A percentile compares a stretch with the other conserved stretches of the same genome.
Evolutionary conservation across 345 rosid genomes (phyloP).

Genomic region (Syzygium oleosum): DNA sequence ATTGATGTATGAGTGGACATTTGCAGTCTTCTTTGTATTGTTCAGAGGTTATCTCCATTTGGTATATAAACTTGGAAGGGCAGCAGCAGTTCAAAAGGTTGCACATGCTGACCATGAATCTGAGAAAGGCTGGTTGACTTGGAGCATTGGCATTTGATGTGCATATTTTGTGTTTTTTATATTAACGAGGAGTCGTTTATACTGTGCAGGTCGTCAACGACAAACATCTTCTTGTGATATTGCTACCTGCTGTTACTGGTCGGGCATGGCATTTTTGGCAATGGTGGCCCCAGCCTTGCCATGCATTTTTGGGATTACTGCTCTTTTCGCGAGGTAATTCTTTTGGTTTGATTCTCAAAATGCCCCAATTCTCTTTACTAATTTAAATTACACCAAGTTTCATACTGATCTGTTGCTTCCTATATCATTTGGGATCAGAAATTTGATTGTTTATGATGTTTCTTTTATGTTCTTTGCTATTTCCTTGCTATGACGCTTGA

Average conservation of each 20-base stretch:
- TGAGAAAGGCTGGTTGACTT: conserved; percentile 50
- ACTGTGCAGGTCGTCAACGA: conserved; percentile 59
- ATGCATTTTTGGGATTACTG: conserved; percentile 64
- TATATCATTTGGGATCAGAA: neutral
- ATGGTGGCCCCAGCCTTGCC: conserved; percentile 63
- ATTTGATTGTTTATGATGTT: neutral
- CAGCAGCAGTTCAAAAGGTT: conserved; percentile 37
- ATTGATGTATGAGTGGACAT: conserved; percentile 83
- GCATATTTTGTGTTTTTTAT: neutral
- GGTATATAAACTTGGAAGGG: conserved; percentile 52
- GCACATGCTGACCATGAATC: conserved; percentile 48
- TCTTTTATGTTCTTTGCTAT: neutral
- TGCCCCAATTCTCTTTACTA: neutral
- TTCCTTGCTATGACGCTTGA: neutral
- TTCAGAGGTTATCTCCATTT: conserved; percentile 64
- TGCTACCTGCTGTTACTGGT: conserved; percentile 53
- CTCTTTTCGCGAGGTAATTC: conserved; percentile 62
- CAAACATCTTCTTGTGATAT: conserved; percentile 43
- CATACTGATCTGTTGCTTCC: neutral
- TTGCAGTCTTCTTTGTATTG: conserved; percentile 51
- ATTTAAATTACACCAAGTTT: neutral
- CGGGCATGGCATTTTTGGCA: conserved; percentile 69
- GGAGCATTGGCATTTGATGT: neutral
- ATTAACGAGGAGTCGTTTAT: neutral
- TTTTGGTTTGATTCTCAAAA: neutral